These are phyloP conservation scores for Aspergillus tanneri DNA, from an alignment of 2,329 filamentous ascomycete genomes.

Conservation along the genomic window DNA sequence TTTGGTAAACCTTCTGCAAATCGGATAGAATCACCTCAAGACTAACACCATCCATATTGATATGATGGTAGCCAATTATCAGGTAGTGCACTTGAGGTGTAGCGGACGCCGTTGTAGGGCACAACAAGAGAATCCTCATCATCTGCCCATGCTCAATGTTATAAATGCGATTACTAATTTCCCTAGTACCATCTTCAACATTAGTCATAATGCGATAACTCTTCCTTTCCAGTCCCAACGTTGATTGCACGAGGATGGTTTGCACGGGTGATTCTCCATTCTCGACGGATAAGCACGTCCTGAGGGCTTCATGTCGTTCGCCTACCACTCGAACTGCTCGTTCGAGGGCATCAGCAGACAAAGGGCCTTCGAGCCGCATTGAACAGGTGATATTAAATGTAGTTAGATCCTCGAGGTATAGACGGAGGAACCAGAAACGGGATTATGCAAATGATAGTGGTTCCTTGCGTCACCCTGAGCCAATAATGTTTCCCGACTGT, in stretches of 20 bases:
- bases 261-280: slow-evolving; percentile 17
- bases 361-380: slow-evolving; percentile 33
- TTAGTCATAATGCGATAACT: background rate
- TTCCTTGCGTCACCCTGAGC: background rate
- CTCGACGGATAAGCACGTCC: slow-evolving; percentile 31
- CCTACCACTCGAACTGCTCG: slow-evolving; percentile 35
- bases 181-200: background rate
- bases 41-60: slow-evolving; percentile 52
- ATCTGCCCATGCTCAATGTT: slow-evolving; percentile 41
- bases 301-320: slow-evolving; percentile 33
- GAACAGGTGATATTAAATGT: slow-evolving; percentile 43
- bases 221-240: background rate
- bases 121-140: slow-evolving; percentile 20
- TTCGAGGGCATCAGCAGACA: slow-evolving; percentile 32
- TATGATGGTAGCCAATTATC: slow-evolving; percentile 51
- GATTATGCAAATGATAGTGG: slow-evolving; percentile 44
- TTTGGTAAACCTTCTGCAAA: slow-evolving; percentile 45
- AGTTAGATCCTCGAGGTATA: slow-evolving; percentile 34
- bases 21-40: slow-evolving; percentile 47
- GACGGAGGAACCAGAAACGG: slow-evolving; percentile 41
- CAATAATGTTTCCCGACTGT: too few species aligned
- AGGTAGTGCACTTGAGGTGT: too few species aligned
- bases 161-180: slow-evolving; percentile 28
- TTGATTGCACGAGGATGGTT: background rate
- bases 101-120: slow-evolving; percentile 27